Conservation (phyloP, 169 alveolate species). For the Cryptosporidium meleagridis region DNA sequence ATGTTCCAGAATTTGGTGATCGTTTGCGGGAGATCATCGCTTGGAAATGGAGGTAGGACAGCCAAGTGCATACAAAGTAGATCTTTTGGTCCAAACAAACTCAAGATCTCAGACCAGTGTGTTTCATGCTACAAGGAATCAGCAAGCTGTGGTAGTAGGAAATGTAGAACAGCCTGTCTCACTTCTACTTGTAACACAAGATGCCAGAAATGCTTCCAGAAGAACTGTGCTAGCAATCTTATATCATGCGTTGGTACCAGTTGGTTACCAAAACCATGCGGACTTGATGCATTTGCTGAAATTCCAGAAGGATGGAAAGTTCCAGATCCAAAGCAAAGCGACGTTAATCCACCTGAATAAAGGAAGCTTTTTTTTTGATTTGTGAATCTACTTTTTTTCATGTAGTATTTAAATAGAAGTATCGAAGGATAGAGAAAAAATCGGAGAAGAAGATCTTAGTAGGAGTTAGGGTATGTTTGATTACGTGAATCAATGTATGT, state of each 20-base stretch:
- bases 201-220: slow-evolving; percentile 57
- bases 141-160: slow-evolving; percentile 53
- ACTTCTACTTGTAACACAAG: slow-evolving; percentile 45
- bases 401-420: neutral
- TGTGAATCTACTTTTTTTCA: neutral
- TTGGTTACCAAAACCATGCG: slow-evolving; percentile 62
- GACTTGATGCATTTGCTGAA: slow-evolving; percentile 32
- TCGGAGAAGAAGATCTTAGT: neutral
- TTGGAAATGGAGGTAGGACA: slow-evolving; percentile 44
- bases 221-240: slow-evolving; percentile 8
- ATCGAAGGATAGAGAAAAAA: neutral
- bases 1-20: slow-evolving; percentile 29
- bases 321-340: slow-evolving; percentile 37
- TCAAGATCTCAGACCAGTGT: slow-evolving; percentile 20
- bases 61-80: slow-evolving; percentile 11
- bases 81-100: neutral
- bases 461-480: no score
- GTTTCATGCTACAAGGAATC: slow-evolving; percentile 46
- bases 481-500: no score
- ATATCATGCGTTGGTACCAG: neutral
- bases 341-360: neutral
- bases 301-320: slow-evolving; percentile 51
- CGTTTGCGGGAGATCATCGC: slow-evolving; percentile 55
- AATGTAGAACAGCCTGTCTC: slow-evolving; percentile 58
- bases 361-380: neutral